Evolutionary conservation across 1,284 basidiomycete species (phyloP).

Genomic region (Filobasidium uniguttulatum): DNA sequence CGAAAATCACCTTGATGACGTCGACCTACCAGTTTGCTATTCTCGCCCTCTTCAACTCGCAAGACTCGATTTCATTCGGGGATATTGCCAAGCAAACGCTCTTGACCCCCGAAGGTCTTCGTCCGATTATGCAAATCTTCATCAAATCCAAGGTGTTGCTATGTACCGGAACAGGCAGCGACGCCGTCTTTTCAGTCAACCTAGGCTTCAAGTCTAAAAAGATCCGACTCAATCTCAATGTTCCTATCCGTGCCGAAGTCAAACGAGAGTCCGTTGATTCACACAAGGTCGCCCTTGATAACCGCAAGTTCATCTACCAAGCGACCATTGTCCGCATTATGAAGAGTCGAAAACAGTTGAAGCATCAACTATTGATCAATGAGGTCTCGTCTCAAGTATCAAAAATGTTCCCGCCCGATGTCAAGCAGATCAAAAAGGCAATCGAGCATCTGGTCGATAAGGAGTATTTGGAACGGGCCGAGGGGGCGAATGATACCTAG

Average conservation of each 20-base stretch:
- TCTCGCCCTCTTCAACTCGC: constrained; percentile 82
- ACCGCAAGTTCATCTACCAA: constrained; percentile 92
- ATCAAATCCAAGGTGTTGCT: constrained; percentile 82
- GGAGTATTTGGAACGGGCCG: constrained; percentile 90
- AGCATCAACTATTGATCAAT: constrained; percentile 84
- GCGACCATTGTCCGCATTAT: constrained; percentile 96
- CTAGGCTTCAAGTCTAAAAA: constrained; percentile 22
- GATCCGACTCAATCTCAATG: constrained; percentile 84
- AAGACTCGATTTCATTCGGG: constrained; percentile 65
- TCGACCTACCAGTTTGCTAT: constrained; percentile 93
- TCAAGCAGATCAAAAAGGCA: constrained; percentile 48
- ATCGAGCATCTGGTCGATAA: constrained; percentile 94
- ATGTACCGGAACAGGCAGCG: constrained; percentile 68
- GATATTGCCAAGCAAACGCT: constrained; percentile 73
- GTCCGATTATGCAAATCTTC: constrained; percentile 66
- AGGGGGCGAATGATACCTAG: constrained; percentile 42
- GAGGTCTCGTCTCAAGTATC: constrained; percentile 89
- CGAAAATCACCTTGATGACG: constrained; percentile 93
- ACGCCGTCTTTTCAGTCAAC: too few relatives aligned
- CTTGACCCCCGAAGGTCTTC: constrained; percentile 69
- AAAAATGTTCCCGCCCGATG: constrained; percentile 35
- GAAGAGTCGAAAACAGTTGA: constrained; percentile 94
- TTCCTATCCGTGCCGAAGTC: constrained; percentile 85
- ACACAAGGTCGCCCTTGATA: constrained; percentile 90
- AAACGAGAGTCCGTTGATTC: constrained; percentile 86